Conservation (phyloP, 1,284 basidiomycete species). For the Ganoderma meredithae region DNA sequence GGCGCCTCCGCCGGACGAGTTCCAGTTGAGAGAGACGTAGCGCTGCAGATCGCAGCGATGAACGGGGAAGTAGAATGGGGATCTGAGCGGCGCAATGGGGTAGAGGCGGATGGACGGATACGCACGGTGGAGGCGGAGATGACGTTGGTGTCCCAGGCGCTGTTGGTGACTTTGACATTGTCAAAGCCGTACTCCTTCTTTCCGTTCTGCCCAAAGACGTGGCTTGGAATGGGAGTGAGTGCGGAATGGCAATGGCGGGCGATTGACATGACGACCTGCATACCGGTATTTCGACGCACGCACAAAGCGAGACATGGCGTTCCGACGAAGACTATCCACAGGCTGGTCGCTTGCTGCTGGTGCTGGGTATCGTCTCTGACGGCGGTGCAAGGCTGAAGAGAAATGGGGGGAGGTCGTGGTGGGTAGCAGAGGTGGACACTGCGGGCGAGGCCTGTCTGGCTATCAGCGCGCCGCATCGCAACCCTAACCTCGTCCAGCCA, state of each 20-base stretch:
- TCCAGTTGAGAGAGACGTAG: slow-evolving; percentile 95
- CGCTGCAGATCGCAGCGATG: slow-evolving; percentile 50
- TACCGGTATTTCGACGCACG: slow-evolving; percentile 78
- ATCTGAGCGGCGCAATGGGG: slow-evolving; percentile 17
- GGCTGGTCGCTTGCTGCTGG: neutral
- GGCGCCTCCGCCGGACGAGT: slow-evolving; percentile 94
- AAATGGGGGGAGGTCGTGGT: neutral
- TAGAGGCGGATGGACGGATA: slow-evolving; percentile 19
- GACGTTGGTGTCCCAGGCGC: slow-evolving; percentile 97
- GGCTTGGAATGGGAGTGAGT: slow-evolving; percentile 57
- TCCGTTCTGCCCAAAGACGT: slow-evolving; percentile 88
- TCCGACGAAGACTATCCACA: too few species aligned
- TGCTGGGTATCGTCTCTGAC: neutral
- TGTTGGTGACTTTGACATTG: slow-evolving; percentile 90
- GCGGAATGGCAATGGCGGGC: neutral
- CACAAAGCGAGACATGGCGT: slow-evolving; percentile 73
- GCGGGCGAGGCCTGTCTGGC: too few species aligned
- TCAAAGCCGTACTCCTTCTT: slow-evolving; percentile 89
- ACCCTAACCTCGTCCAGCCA: slow-evolving; percentile 9
- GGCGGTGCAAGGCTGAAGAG: neutral
- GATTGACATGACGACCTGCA: slow-evolving; percentile 36
- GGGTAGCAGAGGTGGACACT: neutral
- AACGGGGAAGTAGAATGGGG: slow-evolving; percentile 4
- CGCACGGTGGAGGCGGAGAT: slow-evolving; percentile 85
- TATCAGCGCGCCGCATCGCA: slow-evolving; percentile 11